Evolutionary conservation across 2,329 filamentous ascomycete species (phyloP).

Genomic region (Colletotrichum sojae): DNA sequence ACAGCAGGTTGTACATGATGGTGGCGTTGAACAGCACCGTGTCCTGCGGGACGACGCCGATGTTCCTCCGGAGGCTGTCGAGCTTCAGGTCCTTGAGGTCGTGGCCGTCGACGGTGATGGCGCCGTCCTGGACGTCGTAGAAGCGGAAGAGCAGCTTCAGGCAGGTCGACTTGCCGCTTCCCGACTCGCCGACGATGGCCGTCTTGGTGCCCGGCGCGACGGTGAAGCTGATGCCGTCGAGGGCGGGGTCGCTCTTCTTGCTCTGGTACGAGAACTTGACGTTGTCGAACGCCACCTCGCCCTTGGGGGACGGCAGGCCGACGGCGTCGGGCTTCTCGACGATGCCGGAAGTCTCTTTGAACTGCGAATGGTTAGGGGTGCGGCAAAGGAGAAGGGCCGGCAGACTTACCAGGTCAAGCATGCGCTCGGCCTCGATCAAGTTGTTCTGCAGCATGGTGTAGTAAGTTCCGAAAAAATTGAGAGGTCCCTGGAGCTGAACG

Average conservation of each 20-base stretch:
- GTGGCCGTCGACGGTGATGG: slow-evolving; percentile 61
- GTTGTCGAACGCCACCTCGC: slow-evolving; percentile 58
- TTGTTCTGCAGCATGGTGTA: slow-evolving; percentile 63
- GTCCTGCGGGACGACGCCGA: slow-evolving; percentile 62
- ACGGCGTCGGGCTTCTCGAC: slow-evolving; percentile 58
- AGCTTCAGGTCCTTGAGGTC: slow-evolving; percentile 60
- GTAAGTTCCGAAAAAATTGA: slow-evolving; percentile 72
- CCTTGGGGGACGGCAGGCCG: slow-evolving; percentile 48
- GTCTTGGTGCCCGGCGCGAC: slow-evolving; percentile 61
- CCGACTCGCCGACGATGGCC: slow-evolving; percentile 62
- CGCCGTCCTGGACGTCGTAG: slow-evolving; percentile 63
- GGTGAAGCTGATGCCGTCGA: slow-evolving; percentile 58
- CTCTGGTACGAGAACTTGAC: slow-evolving; percentile 61
- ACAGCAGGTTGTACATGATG: slow-evolving; percentile 69
- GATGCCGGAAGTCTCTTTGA: slow-evolving; percentile 60
- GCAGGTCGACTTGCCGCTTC: slow-evolving; percentile 64
- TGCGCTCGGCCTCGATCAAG: slow-evolving; percentile 61
- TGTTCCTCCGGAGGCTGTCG: slow-evolving; percentile 55
- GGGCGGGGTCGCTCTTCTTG: slow-evolving; percentile 52
- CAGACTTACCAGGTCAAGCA: slow-evolving; percentile 57
- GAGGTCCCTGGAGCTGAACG: slow-evolving; percentile 71
- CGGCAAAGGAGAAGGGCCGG: rapidly evolving
- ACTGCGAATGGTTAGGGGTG: slow-evolving; percentile 47
- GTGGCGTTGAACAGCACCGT: slow-evolving; percentile 67
- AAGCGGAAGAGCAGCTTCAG: slow-evolving; percentile 66